phyloP scores from a whole-genome alignment of 169 alveolate species.

The Plasmodium fragile region DNA sequence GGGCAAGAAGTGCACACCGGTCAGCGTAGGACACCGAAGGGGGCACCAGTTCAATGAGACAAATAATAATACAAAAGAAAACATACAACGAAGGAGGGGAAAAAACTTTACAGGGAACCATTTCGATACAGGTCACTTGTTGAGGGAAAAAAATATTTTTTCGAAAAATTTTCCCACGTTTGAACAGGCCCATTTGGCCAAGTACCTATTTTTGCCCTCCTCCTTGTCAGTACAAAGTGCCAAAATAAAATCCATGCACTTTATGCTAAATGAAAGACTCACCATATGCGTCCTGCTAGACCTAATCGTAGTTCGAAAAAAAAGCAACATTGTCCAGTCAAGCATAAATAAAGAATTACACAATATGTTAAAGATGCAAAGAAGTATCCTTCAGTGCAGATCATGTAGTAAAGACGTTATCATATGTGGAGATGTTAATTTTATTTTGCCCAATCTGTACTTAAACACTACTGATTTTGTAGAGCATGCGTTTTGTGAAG shows the following conservation, averaged over 20 bases:
- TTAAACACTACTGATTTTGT: constrained; percentile 33
- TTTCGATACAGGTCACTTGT: constrained; percentile 12
- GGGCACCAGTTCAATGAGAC: not conserved
- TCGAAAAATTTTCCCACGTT: not conserved
- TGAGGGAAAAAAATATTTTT: not conserved
- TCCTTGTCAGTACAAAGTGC: constrained; percentile 27
- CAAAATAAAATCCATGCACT: constrained; percentile 40
- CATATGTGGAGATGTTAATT: constrained; percentile 27
- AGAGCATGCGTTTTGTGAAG: constrained; percentile 71
- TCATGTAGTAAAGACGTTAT: constrained; percentile 23
- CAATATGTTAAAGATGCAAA: constrained; percentile 42
- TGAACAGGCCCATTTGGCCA: constrained; percentile 6
- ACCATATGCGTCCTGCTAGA: constrained; percentile 18
- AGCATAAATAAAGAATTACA: constrained; percentile 40
- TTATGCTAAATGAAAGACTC: constrained; percentile 24
- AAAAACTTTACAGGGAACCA: not conserved
- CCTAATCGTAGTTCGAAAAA: constrained; percentile 26
- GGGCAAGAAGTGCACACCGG: not conserved
- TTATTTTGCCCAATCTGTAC: constrained; percentile 39
- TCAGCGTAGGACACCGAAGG: not conserved
- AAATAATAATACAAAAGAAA: not conserved
- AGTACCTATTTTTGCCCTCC: constrained; percentile 38
- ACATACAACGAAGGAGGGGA: not conserved
- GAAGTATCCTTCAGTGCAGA: constrained; percentile 17
- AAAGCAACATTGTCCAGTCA: constrained; percentile 8